Conservation (phyloP, 2,329 filamentous ascomycete species). For the Pseudocercospora fuligena region DNA sequence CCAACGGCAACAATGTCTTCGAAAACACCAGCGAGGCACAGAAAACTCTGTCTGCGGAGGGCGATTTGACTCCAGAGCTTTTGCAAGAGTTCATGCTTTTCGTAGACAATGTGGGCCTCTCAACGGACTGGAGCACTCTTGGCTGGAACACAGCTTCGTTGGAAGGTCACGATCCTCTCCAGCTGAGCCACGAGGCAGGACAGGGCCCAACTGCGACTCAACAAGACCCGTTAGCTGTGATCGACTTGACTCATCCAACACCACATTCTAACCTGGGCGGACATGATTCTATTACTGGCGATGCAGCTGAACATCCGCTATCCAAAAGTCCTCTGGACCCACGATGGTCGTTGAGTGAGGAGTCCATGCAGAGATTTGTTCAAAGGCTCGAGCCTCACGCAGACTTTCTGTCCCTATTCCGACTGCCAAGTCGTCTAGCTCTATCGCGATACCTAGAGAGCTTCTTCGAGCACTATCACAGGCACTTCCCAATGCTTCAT, state of each 20-base stretch:
- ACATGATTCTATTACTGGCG: background rate
- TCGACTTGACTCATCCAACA: background rate
- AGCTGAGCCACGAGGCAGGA: background rate
- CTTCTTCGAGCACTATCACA: conserved; percentile 33
- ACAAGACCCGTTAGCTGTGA: background rate
- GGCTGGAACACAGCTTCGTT: background rate
- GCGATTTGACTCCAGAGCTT: background rate
- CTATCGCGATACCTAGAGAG: conserved; percentile 17
- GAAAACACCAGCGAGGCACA: background rate
- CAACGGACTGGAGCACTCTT: background rate
- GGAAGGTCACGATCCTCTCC: background rate
- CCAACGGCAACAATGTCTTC: background rate
- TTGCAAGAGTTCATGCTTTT: background rate
- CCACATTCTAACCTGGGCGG: background rate
- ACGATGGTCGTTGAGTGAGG: background rate
- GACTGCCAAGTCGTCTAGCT: conserved; percentile 8
- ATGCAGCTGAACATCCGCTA: background rate
- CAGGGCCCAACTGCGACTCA: background rate
- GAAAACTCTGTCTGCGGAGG: background rate
- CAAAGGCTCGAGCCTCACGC: background rate
- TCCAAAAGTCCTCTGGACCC: background rate
- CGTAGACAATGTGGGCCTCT: background rate
- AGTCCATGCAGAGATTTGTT: background rate
- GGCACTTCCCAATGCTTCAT: conserved; percentile 43
- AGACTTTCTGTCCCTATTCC: background rate